Evolutionary conservation across 148 eudicot species (phyloP).

Genomic region (Selenicereus undatus): DNA sequence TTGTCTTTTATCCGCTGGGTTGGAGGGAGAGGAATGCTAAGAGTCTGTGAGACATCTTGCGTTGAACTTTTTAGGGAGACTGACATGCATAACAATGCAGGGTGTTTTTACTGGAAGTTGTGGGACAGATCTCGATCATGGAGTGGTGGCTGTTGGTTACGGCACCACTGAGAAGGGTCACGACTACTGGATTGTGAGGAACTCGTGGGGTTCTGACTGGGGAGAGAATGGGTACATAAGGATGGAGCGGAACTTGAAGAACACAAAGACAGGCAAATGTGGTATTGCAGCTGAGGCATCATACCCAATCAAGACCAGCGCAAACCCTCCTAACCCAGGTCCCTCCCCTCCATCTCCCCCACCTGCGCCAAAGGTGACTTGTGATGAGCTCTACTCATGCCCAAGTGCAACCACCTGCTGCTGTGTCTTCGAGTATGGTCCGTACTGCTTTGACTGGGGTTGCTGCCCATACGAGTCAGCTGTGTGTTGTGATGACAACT

Average conservation of each 20-base stretch:
- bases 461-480: slow-evolving; percentile 80
- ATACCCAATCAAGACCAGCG: slow-evolving; percentile 68
- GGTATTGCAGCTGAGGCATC: slow-evolving; percentile 75
- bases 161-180: slow-evolving; percentile 60
- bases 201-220: slow-evolving; percentile 89
- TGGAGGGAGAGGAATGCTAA: not conserved
- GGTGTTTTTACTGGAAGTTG: slow-evolving; percentile 78
- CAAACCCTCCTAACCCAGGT: slow-evolving; percentile 79
- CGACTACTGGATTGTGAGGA: slow-evolving; percentile 88
- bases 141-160: slow-evolving; percentile 84
- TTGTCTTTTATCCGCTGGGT: not conserved
- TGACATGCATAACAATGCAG: slow-evolving; percentile 31
- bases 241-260: slow-evolving; percentile 56
- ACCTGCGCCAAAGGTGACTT: slow-evolving; percentile 35
- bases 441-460: slow-evolving; percentile 79
- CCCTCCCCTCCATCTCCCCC: slow-evolving; percentile 80
- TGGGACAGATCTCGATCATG: slow-evolving; percentile 73
- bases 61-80: not conserved
- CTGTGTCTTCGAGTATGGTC: slow-evolving; percentile 54
- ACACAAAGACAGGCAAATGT: slow-evolving; percentile 54
- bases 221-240: slow-evolving; percentile 80
- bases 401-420: slow-evolving; percentile 66
- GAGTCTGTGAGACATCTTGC: not conserved
- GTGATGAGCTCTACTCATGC: slow-evolving; percentile 63
- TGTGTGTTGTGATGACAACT: slow-evolving; percentile 70